Base-by-base conservation (phyloP, 2,329 filamentous ascomycete genomes). In the Seiridium unicorne region DNA sequence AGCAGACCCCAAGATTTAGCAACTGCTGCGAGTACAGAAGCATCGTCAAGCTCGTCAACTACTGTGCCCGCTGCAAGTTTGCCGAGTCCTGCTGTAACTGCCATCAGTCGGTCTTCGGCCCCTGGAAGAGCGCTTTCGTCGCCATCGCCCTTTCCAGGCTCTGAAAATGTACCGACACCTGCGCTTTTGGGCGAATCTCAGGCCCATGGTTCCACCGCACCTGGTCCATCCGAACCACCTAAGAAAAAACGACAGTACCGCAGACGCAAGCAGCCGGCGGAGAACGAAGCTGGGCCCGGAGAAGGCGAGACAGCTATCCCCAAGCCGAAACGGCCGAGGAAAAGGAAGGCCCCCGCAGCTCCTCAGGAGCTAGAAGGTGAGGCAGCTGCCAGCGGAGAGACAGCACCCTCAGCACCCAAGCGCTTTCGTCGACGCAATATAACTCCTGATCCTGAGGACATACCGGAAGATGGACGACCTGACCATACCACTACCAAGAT, bases 401-500 rank as follows among this genome's bases (percentile, higher is more conserved):
- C 65, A 44, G 60, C 57, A 26, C 60, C 57, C 44, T 51, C 68
- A 53, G 65, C 66, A 5, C 66, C 67, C 2, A 65, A 68, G 56
- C 31, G 36, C 8, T 53, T 55, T 62, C 69, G 53, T 49, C 67
- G 57, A 66, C 77, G 62, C 66, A 74, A 48, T 74, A 79, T 57
- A 79, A 84, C 60, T 79, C 82, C 13, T 3, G 89, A 87, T 0
- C 88, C 88, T 1, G 86, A 89, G 57, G 84, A 88, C 64, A 53
- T 53, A 53, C 84, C 86, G 3, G 87, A 90, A 67, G 72, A 75
- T 32, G 80, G 84, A 60, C 73, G 83, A 63, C 87, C 94, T 58
- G 89, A 93, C 68, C 79, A 85, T 31, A 82, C 83, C 32, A 83
- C 81, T 3, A 82, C 90, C 34, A 91, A 86, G 58, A 92, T 95